phyloP scores from a whole-genome alignment of 1,139 yeast genomes.

The Taphrina confusa region DNA sequence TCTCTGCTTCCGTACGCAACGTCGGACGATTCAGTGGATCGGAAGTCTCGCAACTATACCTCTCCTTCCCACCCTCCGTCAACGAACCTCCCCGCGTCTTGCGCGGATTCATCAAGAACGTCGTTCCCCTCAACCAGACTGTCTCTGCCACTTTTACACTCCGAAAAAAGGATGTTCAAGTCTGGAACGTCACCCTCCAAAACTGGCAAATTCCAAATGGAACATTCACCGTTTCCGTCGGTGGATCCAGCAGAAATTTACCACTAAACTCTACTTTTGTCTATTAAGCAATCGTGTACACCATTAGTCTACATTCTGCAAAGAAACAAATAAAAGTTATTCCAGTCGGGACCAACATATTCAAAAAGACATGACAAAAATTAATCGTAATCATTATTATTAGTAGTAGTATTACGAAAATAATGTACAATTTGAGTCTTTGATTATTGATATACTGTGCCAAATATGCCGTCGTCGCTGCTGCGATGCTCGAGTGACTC shows the following conservation, averaged over 20 bases:
- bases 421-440: no score
- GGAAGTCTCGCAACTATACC: conserved; percentile 55
- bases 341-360: no score
- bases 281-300: no score
- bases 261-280: background rate
- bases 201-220: conserved; percentile 66
- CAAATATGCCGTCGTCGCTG: no score
- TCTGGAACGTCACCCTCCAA: conserved; percentile 61
- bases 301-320: no score
- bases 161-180: conserved; percentile 58
- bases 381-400: no score
- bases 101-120: conserved; percentile 59
- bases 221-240: conserved; percentile 56
- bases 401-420: no score
- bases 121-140: conserved; percentile 44
- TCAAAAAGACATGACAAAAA: no score
- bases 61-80: conserved; percentile 52
- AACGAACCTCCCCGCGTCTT: conserved; percentile 51
- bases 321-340: no score
- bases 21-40: conserved; percentile 51
- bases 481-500: no score
- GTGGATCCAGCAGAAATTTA: conserved; percentile 58
- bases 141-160: conserved; percentile 52
- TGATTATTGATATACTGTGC: no score
- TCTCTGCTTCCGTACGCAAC: conserved; percentile 53